Base-by-base conservation (phyloP, 164 flowering plant species). In the Protea cynaroides region DNA sequence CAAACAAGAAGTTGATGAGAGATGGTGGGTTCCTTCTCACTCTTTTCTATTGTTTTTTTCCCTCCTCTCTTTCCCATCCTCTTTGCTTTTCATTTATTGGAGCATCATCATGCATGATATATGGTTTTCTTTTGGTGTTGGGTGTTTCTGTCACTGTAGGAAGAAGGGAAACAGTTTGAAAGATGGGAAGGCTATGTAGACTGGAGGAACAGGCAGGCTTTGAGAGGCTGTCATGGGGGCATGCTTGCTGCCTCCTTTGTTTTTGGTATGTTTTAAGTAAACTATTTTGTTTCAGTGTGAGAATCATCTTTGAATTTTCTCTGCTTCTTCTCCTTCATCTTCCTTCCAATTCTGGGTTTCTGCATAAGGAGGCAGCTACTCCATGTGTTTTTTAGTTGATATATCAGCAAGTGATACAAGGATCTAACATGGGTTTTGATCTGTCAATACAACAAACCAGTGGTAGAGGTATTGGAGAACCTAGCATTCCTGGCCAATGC, bases 171-270 rank as follows among this genome's bases (percentile, higher is more conserved):
- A 10, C 73, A 74, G 59, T 59, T 61, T 17, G 66, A 47, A 54
- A 71, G 59, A 79, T 87, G 93, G 90, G 81, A 77, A 62, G 80
- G 92, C 14, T 87, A 86, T 71, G 86, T 80, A 46, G 86, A 87
- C 51, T 87, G 97, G 97, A 82, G 79, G 69, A 76, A 70, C 61
- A 78, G 74, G 68, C 85, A 92, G 12, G 97, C 92, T 22, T 9
- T 76, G 44, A 79, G 73, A 78, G 83, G 84, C 56, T 81, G 69
- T 47, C 94, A 90, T 78, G 97, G 97, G 21, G 97, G 97, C 58
- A 74, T 82, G 76, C 71, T 82, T 53, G 97, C 97, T 49, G 88
- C 97, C 59, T 81, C 82, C 37, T 87, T 87, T 62, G 86, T 85
- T 47, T 69, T 89, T 58, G 87, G 93, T 89, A 2, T 18, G 19